Conservation (phyloP, 139 green algal species). For the Micractinium sp. region DNA sequence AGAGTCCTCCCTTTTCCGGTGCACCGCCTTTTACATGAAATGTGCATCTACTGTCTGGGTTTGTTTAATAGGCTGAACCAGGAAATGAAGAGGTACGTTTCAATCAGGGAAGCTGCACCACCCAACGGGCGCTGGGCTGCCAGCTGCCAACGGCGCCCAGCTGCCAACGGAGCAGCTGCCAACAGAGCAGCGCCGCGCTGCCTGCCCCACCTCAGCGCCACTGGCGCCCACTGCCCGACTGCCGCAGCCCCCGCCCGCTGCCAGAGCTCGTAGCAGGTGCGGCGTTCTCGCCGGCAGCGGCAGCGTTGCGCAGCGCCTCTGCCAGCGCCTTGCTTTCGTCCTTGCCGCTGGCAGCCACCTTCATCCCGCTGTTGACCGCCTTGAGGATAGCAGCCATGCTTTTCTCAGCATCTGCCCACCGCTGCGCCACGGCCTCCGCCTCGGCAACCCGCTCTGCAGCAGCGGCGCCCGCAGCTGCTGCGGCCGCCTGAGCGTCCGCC, state of each 20-base stretch:
- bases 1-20: not conserved
- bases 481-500: not conserved
- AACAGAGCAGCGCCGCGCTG: not conserved
- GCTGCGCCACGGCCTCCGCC: conserved; percentile 7
- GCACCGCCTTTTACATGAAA: no score
- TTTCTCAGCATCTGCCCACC: not conserved
- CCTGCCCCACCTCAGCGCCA: conserved; percentile 10
- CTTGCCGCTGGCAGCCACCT: not conserved
- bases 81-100: no score
- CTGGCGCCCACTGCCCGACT: conserved; percentile 6
- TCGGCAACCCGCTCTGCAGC: not conserved
- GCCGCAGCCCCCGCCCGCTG: not conserved
- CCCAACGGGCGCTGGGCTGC: no score
- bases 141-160: no score
- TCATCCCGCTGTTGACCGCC: conserved; percentile 16
- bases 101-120: no score
- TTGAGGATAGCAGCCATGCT: not conserved
- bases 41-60: no score
- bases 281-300: not conserved
- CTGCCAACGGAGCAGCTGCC: no score
- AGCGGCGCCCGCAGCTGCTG: not conserved
- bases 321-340: conserved; percentile 20
- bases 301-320: conserved; percentile 3
- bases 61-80: no score
- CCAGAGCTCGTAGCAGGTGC: not conserved